These are phyloP conservation scores for Monascus ruber DNA, from an alignment of 2,329 filamentous ascomycete genomes.

Conservation along the genomic window DNA sequence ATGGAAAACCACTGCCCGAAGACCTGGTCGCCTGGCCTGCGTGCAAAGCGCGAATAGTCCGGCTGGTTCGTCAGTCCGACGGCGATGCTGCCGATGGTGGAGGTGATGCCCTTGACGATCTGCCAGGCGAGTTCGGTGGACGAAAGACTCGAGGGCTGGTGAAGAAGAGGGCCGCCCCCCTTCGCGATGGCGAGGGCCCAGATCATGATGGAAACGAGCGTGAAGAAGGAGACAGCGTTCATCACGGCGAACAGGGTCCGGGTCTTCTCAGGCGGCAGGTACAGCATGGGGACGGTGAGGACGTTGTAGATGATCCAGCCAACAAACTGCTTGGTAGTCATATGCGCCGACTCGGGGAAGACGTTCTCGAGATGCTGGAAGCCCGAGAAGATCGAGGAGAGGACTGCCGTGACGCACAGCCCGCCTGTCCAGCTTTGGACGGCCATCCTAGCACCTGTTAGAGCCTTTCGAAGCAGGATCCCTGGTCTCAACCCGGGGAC, in stretches of 20 bases:
- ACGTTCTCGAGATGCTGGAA: constrained; percentile 26
- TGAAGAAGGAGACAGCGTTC: constrained; percentile 14
- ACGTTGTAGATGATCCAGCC: constrained; percentile 28
- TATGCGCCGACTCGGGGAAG: constrained; percentile 19
- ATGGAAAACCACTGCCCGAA: constrained; percentile 30
- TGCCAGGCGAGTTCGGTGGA: constrained; percentile 23
- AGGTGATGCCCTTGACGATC: constrained; percentile 29
- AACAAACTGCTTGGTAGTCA: constrained; percentile 26
- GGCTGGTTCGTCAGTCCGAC: constrained; percentile 36
- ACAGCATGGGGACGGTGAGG: constrained; percentile 31
- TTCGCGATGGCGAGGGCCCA: constrained; percentile 24
- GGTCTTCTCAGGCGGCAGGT: constrained; percentile 30
- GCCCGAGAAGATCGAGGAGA: constrained; percentile 21
- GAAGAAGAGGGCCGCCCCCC: constrained; percentile 20
- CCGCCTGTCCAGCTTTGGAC: constrained; percentile 30
- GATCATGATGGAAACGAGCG: constrained; percentile 15
- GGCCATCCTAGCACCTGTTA: constrained; percentile 6
- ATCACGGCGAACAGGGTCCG: constrained; percentile 15
- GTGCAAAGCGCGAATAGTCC: constrained; percentile 36
- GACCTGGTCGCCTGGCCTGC: constrained; percentile 29
- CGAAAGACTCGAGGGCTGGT: constrained; percentile 1
- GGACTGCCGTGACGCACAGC: constrained; percentile 19
- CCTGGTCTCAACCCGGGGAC: too few relatives aligned
- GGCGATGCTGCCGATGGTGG: constrained; percentile 34
- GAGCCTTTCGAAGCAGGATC: too few relatives aligned